Evolutionary conservation across 2,329 filamentous ascomycete genomes (phyloP).

Genomic region (Venturia nashicola): DNA sequence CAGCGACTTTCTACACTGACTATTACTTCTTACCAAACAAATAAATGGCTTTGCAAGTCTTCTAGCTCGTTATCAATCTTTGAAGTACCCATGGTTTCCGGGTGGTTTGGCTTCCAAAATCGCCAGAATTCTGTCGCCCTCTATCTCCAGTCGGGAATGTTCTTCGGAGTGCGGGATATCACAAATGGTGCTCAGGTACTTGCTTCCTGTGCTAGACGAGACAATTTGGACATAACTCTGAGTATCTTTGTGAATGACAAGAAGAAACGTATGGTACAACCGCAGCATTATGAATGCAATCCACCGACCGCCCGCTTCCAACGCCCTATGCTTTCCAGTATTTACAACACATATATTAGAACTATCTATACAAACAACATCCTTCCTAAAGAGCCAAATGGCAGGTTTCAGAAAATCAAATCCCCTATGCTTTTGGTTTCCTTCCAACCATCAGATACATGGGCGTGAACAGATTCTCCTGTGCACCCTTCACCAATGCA

Average conservation of each 20-base stretch:
- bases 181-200: too few species aligned
- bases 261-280: not conserved
- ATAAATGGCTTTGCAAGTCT: not conserved
- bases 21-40: not conserved
- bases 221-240: not conserved
- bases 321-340: not conserved
- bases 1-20: not conserved
- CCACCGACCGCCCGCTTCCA: not conserved
- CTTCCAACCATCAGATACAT: slow-evolving; percentile 50
- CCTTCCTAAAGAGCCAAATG: not conserved
- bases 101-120: not conserved
- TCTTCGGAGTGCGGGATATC: not conserved
- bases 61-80: not conserved
- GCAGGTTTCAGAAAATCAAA: not conserved
- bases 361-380: slow-evolving; percentile 2
- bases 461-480: slow-evolving; percentile 88
- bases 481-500: slow-evolving; percentile 73
- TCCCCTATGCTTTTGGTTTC: slow-evolving; percentile 16
- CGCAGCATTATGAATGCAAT: not conserved
- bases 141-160: not conserved
- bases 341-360: not conserved
- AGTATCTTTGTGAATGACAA: not conserved
- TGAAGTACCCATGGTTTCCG: not conserved
- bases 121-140: not conserved
- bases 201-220: not conserved